Percentiles rank a stretch among this genome's conserved stretches.
Evolutionary conservation across 768 basidiomycete genomes (phyloP).

Genomic region (Candolleomyces eurysporus): DNA sequence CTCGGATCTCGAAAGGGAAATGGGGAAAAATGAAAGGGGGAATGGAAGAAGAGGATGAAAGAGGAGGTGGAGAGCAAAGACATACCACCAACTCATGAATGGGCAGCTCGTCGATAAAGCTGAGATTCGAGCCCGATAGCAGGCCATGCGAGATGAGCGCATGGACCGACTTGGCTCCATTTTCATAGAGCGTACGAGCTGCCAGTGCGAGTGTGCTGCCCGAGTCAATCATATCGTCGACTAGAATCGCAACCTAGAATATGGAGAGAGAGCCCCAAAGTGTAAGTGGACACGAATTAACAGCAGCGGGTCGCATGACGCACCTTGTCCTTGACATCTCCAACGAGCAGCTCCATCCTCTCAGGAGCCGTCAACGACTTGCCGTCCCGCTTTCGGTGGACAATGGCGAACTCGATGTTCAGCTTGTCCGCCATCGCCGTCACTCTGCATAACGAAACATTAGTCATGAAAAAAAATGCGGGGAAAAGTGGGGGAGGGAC

Average conservation of each 20-base stretch:
- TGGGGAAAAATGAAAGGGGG: background rate
- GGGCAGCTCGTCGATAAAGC: constrained; percentile 64
- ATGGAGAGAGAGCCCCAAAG: background rate
- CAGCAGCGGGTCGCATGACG: constrained; percentile 1
- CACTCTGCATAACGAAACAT: constrained; percentile 48
- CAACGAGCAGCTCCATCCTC: constrained; percentile 91
- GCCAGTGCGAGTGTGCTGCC: constrained; percentile 88
- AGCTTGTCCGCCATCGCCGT: constrained; percentile 96
- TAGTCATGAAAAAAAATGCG: constrained; percentile 8
- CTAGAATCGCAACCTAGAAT: constrained; percentile 83
- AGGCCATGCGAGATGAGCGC: constrained; percentile 93
- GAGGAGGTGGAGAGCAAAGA: constrained; percentile 4
- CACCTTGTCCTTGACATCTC: constrained; percentile 89
- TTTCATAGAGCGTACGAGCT: constrained; percentile 80
- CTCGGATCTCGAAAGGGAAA: background rate
- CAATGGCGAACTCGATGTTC: constrained; percentile 91
- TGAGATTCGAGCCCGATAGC: constrained; percentile 74
- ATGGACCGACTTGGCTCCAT: constrained; percentile 83
- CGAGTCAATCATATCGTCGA: constrained; percentile 99
- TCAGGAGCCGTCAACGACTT: constrained; percentile 66
- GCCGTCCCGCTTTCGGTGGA: constrained; percentile 85
- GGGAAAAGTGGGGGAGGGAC: constrained; percentile 6
- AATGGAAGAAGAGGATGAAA: background rate
- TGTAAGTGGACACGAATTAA: background rate
- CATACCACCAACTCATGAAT: constrained; percentile 85